Evolutionary conservation across 2,329 filamentous ascomycete species (phyloP), one percentile per base, ranked within the genome.

Genomic region (Malbranchea zuffiana): DNA sequence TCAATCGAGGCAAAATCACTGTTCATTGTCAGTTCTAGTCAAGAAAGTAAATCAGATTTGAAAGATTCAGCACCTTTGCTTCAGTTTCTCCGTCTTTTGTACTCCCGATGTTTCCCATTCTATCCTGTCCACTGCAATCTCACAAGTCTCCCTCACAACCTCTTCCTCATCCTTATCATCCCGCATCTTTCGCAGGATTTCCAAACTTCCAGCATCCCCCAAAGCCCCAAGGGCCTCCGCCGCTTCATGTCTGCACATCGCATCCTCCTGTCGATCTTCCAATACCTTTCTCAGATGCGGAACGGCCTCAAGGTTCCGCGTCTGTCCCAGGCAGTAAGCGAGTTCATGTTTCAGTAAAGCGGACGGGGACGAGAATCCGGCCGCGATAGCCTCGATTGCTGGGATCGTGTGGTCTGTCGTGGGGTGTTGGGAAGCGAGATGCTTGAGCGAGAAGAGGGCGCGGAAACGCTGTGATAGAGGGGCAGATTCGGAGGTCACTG

Each of bases 1-100:
- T 98, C 90, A 51, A 98, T 82, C 29, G 87, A 96, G 40, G 83
- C 79, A 61, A 98, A 98, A 59, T 94, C 84, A 63, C 88, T 96
- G 47, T 47, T 54, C 42, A 40, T 45, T 42, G 40, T 35, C 33
- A 46, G 48, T 59, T 51, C 18, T 42, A 30, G 33, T 47, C 36
- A 47, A 37, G 23, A 36, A 25, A 23, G 7, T 32, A 28, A 34
- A 29, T 32, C 34, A 40, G 43, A 37, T 26, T 25, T 10, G 15
- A 8, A 12, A 16, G n/a, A 6, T 13, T 26, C 67, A n/a, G 46
- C 66, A 88, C 86, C 85, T 93, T 54, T 80, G 71, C 56, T 78
- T 81, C 59, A 95, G 56, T 56, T 81, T 82, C 64, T 96, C 87
- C 28, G 66, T 62, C 56, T 79, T 78, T 45, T 74, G 69, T 51